These are phyloP conservation scores for Penicillium sp. DNA, from an alignment of 2,329 filamentous ascomycete species.

Conservation along the genomic window DNA sequence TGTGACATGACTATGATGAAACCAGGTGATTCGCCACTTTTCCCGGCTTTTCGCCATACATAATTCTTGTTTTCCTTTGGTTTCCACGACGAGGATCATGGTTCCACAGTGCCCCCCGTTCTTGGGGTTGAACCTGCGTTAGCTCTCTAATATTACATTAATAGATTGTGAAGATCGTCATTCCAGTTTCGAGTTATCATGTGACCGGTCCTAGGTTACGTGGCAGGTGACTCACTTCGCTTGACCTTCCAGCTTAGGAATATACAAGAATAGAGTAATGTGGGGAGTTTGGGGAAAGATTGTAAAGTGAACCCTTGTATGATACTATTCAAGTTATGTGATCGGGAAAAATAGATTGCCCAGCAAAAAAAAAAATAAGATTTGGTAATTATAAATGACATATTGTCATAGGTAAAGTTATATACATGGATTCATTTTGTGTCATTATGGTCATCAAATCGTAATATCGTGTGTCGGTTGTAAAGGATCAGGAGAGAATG, in stretches of 20 bases:
- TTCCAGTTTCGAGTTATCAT: background rate
- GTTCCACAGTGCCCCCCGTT: background rate
- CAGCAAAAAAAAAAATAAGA: constrained; percentile 10
- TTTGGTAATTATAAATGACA: constrained; percentile 5
- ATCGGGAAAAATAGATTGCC: background rate
- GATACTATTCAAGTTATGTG: background rate
- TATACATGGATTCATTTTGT: constrained; percentile 17
- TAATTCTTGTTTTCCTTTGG: background rate
- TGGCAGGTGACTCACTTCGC: constrained; percentile 10
- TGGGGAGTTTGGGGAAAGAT: constrained; percentile 1
- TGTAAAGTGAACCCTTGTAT: background rate
- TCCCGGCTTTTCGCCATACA: background rate
- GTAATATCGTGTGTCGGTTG: constrained; percentile 13
- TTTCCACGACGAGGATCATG: constrained; percentile 1
- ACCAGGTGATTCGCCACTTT: constrained; percentile 12
- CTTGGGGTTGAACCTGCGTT: constrained; percentile 6
- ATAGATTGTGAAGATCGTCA: background rate
- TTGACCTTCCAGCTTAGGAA: constrained; percentile 1
- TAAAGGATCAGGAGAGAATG: background rate
- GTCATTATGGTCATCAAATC: constrained; percentile 16
- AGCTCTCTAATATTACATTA: constrained; percentile 1
- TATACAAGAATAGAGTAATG: constrained; percentile 7
- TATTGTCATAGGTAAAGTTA: constrained; percentile 1
- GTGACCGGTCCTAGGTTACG: constrained; percentile 8
- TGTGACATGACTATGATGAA: constrained; percentile 10